phyloP scores from a whole-genome alignment of 2,329 filamentous ascomycete genomes.

The Mycosphaerelloides madeirae region DNA sequence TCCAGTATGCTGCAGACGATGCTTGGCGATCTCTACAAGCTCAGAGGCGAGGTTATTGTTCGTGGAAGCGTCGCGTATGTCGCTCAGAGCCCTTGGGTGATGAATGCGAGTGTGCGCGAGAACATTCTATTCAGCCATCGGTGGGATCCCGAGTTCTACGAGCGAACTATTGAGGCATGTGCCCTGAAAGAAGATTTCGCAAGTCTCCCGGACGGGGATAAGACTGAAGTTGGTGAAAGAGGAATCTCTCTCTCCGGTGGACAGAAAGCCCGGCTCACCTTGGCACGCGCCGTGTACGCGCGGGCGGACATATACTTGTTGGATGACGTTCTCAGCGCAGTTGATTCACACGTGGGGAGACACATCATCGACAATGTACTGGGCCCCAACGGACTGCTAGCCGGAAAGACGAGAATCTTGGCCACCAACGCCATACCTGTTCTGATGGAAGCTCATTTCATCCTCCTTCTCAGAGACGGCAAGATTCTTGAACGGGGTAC shows the following conservation, averaged over 20 bases:
- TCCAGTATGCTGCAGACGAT: conserved; percentile 86
- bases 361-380: conserved; percentile 95
- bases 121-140: conserved; percentile 96
- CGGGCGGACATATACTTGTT: conserved; percentile 93
- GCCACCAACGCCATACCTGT: conserved; percentile 95
- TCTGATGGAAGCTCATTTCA: conserved; percentile 81
- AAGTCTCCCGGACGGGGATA: conserved; percentile 88
- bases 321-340: conserved; percentile 90
- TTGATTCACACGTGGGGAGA: conserved; percentile 95
- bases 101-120: conserved; percentile 95
- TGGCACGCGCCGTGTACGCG: conserved; percentile 92
- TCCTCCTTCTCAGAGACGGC: conserved; percentile 77
- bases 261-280: conserved; percentile 87
- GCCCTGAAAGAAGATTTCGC: conserved; percentile 86
- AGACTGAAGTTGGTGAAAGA: conserved; percentile 93
- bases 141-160: conserved; percentile 90
- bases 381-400: conserved; percentile 74
- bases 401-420: conserved; percentile 81
- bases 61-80: conserved; percentile 85
- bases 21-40: conserved; percentile 87
- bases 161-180: conserved; percentile 85
- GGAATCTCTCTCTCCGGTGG: conserved; percentile 94
- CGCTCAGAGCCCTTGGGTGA: conserved; percentile 89
- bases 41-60: conserved; percentile 74
- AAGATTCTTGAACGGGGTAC: conserved; percentile 82